Conservation (phyloP, 805 yeast genomes). For the Nakazawaea molendinolei region DNA sequence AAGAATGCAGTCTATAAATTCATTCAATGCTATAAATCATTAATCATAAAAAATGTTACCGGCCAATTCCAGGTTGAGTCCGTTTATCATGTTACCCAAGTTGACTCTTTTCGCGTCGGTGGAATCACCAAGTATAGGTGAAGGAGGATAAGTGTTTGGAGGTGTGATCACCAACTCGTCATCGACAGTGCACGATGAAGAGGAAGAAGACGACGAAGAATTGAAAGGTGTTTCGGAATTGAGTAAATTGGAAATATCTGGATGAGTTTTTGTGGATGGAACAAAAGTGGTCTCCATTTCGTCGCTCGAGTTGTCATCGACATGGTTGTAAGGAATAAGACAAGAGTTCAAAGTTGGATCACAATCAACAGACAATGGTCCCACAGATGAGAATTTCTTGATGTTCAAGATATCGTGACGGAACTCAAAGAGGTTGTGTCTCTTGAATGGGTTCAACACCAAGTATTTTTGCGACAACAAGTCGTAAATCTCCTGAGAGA, state of each 20-base stretch:
- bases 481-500: conserved; percentile 53
- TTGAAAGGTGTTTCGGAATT: background rate
- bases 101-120: background rate
- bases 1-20: too few species aligned
- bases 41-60: background rate
- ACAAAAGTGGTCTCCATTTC: background rate
- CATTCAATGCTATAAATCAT: too few species aligned
- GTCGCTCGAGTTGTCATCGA: conserved; percentile 4
- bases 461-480: conserved; percentile 40
- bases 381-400: conserved; percentile 22
- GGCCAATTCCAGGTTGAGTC: conserved; percentile 1
- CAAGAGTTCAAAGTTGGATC: background rate
- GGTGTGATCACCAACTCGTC: conserved; percentile 6
- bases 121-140: conserved; percentile 3
- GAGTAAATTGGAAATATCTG: conserved; percentile 1
- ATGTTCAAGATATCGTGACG: conserved; percentile 29
- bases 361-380: conserved; percentile 21
- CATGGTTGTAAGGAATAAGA: conserved; percentile 8
- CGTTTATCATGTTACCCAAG: conserved; percentile 5
- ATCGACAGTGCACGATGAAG: background rate
- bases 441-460: conserved; percentile 39
- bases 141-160: conserved; percentile 11
- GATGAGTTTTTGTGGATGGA: conserved; percentile 1
- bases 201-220: background rate
- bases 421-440: conserved; percentile 34